Evolutionary conservation across 805 yeast species (phyloP), one percentile per base, ranked within the genome.

Genomic region (Starmerella apicola): DNA sequence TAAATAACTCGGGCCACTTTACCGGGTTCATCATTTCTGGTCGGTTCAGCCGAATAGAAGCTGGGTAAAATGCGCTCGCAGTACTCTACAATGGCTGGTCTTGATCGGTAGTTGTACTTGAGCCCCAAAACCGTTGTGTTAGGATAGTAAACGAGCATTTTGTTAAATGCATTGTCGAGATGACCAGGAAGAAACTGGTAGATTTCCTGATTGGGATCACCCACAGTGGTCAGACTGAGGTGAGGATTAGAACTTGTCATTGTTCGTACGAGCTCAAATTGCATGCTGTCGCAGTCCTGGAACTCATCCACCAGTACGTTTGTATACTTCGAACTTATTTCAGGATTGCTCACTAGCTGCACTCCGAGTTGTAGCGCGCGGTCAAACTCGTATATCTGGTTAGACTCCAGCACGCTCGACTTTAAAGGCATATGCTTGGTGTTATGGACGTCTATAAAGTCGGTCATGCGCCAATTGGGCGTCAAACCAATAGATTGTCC

Each of bases 281-380:
- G 50, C 23, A 20, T n/a, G 7, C n/a, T 4, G 27, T 42, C 27
- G 31, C 42, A 83, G 53, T 91, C 98, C 61, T 88, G 97, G 52
- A 84, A 88, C 59, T 88, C 98, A 61, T 88, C 98, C 7, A 88
- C 81, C 18, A 88, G 62, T 0, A 85, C 82, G 53, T 83, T 88
- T 48, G 72, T 62, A 3, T 83, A 58, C 8, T 13, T 27, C 7
- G 8, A 7, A 37, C 64, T 60, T 10, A 38, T 20, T 3, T 40
- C 43, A n/a, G 32, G 37, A 15, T 9, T 18, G 3, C 19, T 23
- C 13, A 31, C 27, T n/a, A 48, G 42, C 10, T 29, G 4, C 3
- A 65, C 62, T 21, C 80, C 62, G 22, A 75, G 69, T 0, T 71
- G 62, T 27, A 91, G 61, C 40, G 91, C 68, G 55, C 84, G 95